These are phyloP conservation scores for Solanum pinnatisectum DNA, from an alignment of 257 asterid genomes.

Conservation along the genomic window DNA sequence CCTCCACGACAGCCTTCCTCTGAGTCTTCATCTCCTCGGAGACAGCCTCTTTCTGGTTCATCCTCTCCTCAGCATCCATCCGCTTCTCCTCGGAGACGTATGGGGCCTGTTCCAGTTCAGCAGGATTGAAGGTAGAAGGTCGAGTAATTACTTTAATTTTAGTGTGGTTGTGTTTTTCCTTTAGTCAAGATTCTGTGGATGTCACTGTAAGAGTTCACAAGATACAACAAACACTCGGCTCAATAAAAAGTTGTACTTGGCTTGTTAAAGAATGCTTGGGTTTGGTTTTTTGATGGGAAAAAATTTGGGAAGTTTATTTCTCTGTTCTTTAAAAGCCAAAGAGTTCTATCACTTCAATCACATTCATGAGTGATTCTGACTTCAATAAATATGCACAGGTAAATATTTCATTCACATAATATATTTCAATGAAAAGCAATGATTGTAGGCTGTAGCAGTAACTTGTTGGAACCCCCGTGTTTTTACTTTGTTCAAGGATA, in stretches of 20 bases:
- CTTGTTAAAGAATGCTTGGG: neutral
- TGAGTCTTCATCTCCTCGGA: neutral
- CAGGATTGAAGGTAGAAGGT: constrained; percentile 21
- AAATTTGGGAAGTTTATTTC: neutral
- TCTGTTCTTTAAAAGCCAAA: neutral
- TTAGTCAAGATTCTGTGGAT: neutral
- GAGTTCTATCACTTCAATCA: neutral
- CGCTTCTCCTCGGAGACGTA: constrained; percentile 3
- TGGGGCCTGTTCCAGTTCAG: constrained; percentile 12
- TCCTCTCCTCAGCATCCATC: constrained; percentile 17
- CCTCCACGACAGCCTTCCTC: neutral
- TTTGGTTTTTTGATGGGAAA: neutral
- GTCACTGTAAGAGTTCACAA: neutral
- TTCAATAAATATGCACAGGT: too few relatives aligned
- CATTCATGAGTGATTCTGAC: neutral
- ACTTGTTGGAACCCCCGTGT: neutral
- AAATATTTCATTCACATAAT: neutral
- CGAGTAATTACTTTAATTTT: neutral
- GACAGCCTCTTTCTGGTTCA: neutral
- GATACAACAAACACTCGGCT: neutral
- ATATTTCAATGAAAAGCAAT: neutral
- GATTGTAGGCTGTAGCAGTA: neutral
- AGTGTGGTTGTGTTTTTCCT: neutral
- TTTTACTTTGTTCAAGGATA: too few relatives aligned
- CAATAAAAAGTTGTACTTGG: neutral